phyloP scores from a whole-genome alignment of 257 asterid genomes.

The Forsythia suspensa region DNA sequence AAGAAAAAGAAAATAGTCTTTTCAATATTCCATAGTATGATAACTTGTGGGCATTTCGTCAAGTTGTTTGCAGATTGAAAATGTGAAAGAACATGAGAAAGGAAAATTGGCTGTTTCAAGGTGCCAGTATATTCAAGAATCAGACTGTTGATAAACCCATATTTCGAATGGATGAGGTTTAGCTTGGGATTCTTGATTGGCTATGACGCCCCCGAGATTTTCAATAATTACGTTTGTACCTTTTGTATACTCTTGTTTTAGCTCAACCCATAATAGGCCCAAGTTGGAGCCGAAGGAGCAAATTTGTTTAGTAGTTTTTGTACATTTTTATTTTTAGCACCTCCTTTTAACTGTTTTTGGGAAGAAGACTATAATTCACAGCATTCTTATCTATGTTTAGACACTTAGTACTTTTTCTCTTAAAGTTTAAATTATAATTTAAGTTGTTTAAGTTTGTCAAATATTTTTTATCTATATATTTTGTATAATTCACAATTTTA shows the following conservation, averaged over 20 bases:
- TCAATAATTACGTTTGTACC: background rate
- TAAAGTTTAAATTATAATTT: no score
- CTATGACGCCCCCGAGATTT: background rate
- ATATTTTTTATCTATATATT: no score
- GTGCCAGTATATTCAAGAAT: background rate
- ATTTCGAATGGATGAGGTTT: constrained; percentile 45
- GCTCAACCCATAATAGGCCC: background rate
- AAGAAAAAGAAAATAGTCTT: background rate
- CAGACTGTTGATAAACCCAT: constrained; percentile 32
- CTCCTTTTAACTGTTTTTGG: no score
- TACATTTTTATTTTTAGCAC: no score
- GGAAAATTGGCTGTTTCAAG: background rate
- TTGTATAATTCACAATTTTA: no score
- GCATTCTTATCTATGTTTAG: no score
- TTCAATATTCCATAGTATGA: background rate
- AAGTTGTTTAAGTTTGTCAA: no score
- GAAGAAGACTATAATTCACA: no score
- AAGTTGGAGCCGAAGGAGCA: no score
- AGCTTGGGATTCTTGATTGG: background rate
- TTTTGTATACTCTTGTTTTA: background rate
- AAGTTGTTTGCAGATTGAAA: constrained; percentile 15
- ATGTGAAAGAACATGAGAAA: constrained; percentile 3
- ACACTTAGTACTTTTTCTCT: no score
- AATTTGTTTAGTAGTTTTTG: no score
- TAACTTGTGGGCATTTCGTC: background rate